These are phyloP conservation scores for Globisporangium spiculum DNA, from an alignment of 352 stramenopile genomes.

Conservation along the genomic window DNA sequence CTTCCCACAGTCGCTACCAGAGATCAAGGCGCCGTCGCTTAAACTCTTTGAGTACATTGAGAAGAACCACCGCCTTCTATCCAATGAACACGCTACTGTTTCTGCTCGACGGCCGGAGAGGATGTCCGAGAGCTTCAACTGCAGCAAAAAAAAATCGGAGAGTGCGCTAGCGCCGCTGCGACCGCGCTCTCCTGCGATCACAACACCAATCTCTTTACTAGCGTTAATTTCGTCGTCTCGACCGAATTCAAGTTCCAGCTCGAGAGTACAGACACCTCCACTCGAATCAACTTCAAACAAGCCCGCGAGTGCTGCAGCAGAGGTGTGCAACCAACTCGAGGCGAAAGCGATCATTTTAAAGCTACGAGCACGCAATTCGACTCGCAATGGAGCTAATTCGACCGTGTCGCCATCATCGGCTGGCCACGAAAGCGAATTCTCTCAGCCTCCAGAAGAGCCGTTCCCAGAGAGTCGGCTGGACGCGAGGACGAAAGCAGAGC, in stretches of 20 bases:
- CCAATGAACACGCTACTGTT: neutral
- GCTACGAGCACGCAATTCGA: slow-evolving; percentile 25
- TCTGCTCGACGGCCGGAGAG: neutral
- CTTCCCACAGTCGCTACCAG: slow-evolving; percentile 30
- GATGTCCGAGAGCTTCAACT: slow-evolving; percentile 38
- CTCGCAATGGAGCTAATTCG: slow-evolving; percentile 4
- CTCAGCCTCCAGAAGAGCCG: slow-evolving; percentile 13
- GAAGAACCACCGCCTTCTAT: neutral
- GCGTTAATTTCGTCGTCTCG: slow-evolving; percentile 9
- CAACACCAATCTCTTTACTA: slow-evolving; percentile 1
- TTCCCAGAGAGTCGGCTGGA: slow-evolving; percentile 35
- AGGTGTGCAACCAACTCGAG: slow-evolving; percentile 28
- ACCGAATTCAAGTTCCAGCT: slow-evolving; percentile 6
- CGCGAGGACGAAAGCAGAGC: slow-evolving; percentile 32
- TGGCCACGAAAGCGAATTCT: neutral
- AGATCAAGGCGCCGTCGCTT: slow-evolving; percentile 44
- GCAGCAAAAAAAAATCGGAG: slow-evolving; percentile 22
- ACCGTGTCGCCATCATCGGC: neutral
- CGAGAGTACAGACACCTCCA: slow-evolving; percentile 9
- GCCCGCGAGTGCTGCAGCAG: neutral
- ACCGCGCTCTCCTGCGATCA: neutral
- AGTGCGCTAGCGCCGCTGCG: slow-evolving; percentile 18
- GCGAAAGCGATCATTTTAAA: slow-evolving; percentile 37
- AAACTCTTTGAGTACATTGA: slow-evolving; percentile 62
- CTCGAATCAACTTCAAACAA: neutral